Conservation (phyloP, 2,329 filamentous ascomycete species). For the Phyllosticta citribraziliensis region DNA sequence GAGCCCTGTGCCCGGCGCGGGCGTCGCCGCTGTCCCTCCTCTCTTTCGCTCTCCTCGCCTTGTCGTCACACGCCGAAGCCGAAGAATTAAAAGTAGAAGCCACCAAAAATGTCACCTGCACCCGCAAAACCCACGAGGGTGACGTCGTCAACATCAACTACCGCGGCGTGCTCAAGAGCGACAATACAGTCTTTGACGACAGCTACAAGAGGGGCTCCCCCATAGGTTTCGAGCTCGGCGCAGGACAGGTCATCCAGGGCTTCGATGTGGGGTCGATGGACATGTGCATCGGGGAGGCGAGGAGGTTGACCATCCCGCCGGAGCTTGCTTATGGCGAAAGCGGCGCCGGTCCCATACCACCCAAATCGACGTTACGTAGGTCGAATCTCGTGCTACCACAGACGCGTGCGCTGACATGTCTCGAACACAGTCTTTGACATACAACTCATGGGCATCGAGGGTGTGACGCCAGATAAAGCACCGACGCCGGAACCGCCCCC, state of each 20-base stretch:
- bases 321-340: constrained; percentile 74
- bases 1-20: constrained; percentile 1
- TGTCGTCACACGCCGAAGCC: constrained; percentile 37
- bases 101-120: constrained; percentile 64
- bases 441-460: constrained; percentile 73
- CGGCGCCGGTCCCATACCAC: constrained; percentile 76
- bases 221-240: constrained; percentile 69
- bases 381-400: background rate
- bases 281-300: constrained; percentile 97
- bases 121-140: constrained; percentile 58
- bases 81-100: constrained; percentile 56
- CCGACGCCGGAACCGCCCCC: background rate
- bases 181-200: constrained; percentile 47
- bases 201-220: constrained; percentile 69
- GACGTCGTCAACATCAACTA: constrained; percentile 85
- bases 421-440: constrained; percentile 68
- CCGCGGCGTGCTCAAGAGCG: constrained; percentile 63
- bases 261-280: constrained; percentile 88
- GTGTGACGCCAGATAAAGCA: constrained; percentile 40
- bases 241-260: constrained; percentile 86
- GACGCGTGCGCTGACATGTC: constrained; percentile 12
- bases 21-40: constrained; percentile 14
- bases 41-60: constrained; percentile 29
- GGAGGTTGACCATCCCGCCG: constrained; percentile 79
- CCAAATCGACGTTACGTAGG: constrained; percentile 64